Conservation (phyloP, 2,329 filamentous ascomycete species). For the Hypoxylon sp. region DNA sequence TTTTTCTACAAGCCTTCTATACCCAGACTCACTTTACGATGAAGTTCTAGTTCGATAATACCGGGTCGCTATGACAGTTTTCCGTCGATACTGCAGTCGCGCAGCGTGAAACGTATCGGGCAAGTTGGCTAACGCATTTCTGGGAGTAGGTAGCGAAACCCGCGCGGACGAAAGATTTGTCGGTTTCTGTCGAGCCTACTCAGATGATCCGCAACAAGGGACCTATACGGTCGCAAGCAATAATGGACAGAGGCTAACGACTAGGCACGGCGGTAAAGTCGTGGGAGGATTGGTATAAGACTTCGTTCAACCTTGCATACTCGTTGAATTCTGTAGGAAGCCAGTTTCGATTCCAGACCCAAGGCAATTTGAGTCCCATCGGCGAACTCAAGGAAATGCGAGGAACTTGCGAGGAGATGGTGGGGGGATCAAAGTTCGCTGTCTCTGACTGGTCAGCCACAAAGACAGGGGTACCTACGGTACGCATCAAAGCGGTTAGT, state of each 20-base stretch:
- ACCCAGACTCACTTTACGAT: conserved; percentile 3
- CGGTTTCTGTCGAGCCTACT: conserved; percentile 28
- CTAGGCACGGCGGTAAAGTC: conserved; percentile 24
- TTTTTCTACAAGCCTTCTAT: conserved; percentile 9
- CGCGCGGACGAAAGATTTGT: conserved; percentile 26
- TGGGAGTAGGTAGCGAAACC: conserved; percentile 22
- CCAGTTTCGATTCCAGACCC: conserved; percentile 27
- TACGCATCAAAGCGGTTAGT: conserved; percentile 35
- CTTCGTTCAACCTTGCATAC: conserved; percentile 27
- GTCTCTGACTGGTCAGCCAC: conserved; percentile 31
- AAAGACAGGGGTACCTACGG: conserved; percentile 24
- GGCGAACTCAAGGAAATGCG: conserved; percentile 34
- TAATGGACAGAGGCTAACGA: conserved; percentile 28
- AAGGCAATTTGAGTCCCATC: conserved; percentile 39
- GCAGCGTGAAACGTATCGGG: conserved; percentile 29
- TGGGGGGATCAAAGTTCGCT: conserved; percentile 31
- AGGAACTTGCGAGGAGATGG: conserved; percentile 36
- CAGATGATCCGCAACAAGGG: conserved; percentile 20
- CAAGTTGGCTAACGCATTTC: conserved; percentile 39
- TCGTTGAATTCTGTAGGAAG: conserved; percentile 8
- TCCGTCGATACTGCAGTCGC: conserved; percentile 34
- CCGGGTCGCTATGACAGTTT: conserved; percentile 13
- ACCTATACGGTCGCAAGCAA: conserved; percentile 28
- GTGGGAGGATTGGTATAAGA: conserved; percentile 23
- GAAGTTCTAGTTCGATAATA: conserved; percentile 2